phyloP scores from a whole-genome alignment of 345 rosid species.

The Carallia pectinifolia region DNA sequence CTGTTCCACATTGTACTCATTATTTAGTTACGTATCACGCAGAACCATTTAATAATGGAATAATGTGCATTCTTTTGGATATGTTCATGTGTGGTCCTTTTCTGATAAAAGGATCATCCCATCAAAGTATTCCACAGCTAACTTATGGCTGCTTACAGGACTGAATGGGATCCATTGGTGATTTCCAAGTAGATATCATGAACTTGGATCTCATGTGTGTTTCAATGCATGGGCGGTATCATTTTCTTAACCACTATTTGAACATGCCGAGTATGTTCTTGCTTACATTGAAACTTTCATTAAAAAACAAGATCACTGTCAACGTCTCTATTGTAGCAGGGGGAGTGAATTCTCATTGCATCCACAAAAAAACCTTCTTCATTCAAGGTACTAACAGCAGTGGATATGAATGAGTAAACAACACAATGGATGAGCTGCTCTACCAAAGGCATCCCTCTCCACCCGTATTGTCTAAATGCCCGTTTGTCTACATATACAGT shows the following conservation, averaged over 20 bases:
- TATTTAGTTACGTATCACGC: not conserved
- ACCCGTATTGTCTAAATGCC: not conserved
- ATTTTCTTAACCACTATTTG: not conserved
- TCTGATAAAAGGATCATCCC: not conserved
- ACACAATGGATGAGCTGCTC: slow-evolving; percentile 5
- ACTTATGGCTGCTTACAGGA: not conserved
- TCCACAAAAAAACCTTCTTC: not conserved
- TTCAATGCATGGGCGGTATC: not conserved
- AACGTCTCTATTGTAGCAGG: not conserved
- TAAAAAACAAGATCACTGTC: not conserved
- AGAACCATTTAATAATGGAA: not conserved
- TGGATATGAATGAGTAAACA: not conserved
- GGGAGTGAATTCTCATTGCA: not conserved
- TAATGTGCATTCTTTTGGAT: not conserved
- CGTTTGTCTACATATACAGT: not conserved
- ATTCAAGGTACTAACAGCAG: slow-evolving; percentile 13
- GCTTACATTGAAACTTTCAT: not conserved
- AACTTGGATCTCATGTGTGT: not conserved
- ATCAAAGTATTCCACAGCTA: not conserved
- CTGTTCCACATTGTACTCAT: slow-evolving; percentile 12
- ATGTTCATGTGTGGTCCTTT: not conserved
- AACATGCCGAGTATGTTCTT: not conserved
- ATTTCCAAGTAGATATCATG: not conserved
- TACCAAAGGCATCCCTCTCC: slow-evolving; percentile 3
- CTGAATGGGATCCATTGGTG: not conserved